These are phyloP conservation scores for Chaetoceros muelleri DNA, from an alignment of 108 stramenopile genomes.

Conservation along the genomic window DNA sequence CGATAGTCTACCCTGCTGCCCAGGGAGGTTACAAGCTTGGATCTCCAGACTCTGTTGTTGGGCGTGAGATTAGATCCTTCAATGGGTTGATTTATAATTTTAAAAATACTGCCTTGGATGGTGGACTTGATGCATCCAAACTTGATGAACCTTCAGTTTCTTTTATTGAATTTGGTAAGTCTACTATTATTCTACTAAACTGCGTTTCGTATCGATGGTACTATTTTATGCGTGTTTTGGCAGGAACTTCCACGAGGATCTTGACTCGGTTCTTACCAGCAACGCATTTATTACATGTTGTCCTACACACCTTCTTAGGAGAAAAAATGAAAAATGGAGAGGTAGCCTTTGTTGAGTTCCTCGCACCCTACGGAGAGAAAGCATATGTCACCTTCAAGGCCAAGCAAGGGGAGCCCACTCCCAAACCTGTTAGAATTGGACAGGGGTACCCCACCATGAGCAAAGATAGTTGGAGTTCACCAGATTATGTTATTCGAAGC, in stretches of 20 bases:
- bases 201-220: no score
- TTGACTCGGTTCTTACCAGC: no score
- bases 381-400: slow-evolving; percentile 35
- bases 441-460: slow-evolving; percentile 33
- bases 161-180: slow-evolving; percentile 30
- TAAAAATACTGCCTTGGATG: slow-evolving; percentile 10
- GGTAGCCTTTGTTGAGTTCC: slow-evolving; percentile 34
- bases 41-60: slow-evolving; percentile 10
- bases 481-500: slow-evolving; percentile 33
- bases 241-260: no score
- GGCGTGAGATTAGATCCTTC: slow-evolving; percentile 29
- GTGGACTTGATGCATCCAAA: slow-evolving; percentile 17
- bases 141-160: slow-evolving; percentile 29
- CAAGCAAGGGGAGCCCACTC: not conserved
- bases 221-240: no score
- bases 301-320: no score
- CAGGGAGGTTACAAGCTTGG: slow-evolving; percentile 12
- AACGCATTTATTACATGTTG: no score
- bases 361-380: slow-evolving; percentile 34
- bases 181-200: no score
- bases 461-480: slow-evolving; percentile 32
- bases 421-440: slow-evolving; percentile 28
- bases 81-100: slow-evolving; percentile 15
- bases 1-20: not conserved
- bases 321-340: slow-evolving; percentile 24